Evolutionary conservation across 2,329 filamentous ascomycete genomes (phyloP).

Genomic region (Aureobasidium sp.): DNA sequence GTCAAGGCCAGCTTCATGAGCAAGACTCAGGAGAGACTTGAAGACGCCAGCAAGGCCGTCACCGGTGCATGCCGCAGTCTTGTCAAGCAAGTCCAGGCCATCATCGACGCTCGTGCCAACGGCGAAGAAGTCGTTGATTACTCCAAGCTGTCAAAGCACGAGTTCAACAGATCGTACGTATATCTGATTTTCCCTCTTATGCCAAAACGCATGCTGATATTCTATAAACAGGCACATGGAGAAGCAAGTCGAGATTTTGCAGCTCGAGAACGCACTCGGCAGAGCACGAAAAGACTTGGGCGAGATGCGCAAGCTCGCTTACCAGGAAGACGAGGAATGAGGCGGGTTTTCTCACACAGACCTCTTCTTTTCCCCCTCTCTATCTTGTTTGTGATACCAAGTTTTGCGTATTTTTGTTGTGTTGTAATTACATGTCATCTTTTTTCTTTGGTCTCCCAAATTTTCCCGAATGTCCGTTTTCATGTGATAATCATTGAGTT

Average conservation of each 20-base stretch:
- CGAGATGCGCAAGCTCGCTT: conserved; percentile 97
- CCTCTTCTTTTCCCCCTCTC: not conserved
- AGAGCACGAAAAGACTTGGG: conserved; percentile 76
- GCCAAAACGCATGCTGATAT: conserved; percentile 20
- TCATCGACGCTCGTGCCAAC: conserved; percentile 81
- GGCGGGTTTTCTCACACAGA: not conserved
- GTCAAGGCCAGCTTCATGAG: conserved; percentile 99
- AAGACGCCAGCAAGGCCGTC: conserved; percentile 87
- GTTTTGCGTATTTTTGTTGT: not conserved
- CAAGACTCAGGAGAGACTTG: conserved; percentile 87
- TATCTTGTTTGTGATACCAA: conserved; percentile 11
- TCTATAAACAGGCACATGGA: conserved; percentile 11
- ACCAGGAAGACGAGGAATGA: conserved; percentile 61
- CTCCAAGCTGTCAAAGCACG: conserved; percentile 76
- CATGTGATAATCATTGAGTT: not conserved
- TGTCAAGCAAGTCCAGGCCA: conserved; percentile 86
- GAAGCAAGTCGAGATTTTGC: conserved; percentile 83
- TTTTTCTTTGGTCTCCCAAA: not conserved
- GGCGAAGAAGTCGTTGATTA: conserved; percentile 81
- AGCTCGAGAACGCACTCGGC: conserved; percentile 80
- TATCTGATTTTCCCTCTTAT: not conserved
- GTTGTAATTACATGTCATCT: not conserved
- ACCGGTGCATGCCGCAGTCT: conserved; percentile 79
- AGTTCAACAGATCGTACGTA: conserved; percentile 92
- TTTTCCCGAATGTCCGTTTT: not conserved